Conservation (phyloP, 176 grass and related monocot species). For the Oryza glaberrima region DNA sequence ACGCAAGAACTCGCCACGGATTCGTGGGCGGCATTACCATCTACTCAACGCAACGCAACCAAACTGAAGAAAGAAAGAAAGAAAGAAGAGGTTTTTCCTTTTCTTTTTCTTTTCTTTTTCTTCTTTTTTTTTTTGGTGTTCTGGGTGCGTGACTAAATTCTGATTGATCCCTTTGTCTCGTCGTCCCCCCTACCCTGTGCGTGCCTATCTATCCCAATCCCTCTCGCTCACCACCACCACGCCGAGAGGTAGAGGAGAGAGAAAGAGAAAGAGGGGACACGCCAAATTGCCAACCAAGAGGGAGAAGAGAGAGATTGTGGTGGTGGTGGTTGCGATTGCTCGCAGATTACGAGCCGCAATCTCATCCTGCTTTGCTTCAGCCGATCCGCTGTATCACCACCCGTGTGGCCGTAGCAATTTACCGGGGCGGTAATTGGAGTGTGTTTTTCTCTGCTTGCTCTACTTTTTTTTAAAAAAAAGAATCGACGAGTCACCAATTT, state of each 20-base stretch:
- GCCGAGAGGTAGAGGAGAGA: too few species aligned
- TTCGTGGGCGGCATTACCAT: slow-evolving; percentile 20
- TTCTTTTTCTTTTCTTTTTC: not conserved
- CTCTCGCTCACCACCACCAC: slow-evolving; percentile 16
- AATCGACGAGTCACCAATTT: too few species aligned
- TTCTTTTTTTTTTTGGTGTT: not conserved
- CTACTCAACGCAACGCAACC: not conserved
- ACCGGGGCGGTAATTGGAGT: not conserved
- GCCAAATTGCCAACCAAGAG: not conserved
- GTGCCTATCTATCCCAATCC: slow-evolving; percentile 41
- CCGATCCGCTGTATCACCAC: too few species aligned
- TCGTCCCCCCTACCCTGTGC: slow-evolving; percentile 10
- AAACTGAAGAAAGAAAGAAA: not conserved
- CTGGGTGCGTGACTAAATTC: slow-evolving; percentile 40
- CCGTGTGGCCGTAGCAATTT: slow-evolving; percentile 24
- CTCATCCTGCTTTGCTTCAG: not conserved
- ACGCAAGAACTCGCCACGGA: slow-evolving; percentile 39
- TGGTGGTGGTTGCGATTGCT: slow-evolving; percentile 2
- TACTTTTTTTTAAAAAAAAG: too few species aligned
- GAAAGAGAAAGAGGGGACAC: not conserved
- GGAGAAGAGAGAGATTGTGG: not conserved
- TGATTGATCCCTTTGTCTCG: slow-evolving; percentile 53
- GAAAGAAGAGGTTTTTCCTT: not conserved
- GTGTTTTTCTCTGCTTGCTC: not conserved
- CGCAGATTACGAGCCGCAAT: slow-evolving; percentile 38